Evolutionary conservation across 83 land plant species (phyloP).

Genomic region (Picea engelmannii): DNA sequence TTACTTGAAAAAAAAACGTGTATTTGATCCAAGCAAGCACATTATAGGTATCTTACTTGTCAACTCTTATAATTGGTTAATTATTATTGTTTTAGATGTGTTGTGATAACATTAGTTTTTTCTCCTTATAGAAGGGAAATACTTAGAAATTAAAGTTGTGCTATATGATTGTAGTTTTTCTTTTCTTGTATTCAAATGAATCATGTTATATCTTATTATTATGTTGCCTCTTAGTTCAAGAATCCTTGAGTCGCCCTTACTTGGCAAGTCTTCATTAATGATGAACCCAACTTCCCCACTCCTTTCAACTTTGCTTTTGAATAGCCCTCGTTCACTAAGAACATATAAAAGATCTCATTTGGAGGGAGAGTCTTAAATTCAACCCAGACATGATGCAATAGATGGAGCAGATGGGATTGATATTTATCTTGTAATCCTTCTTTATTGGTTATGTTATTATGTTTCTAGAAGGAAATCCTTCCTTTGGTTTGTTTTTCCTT

Average conservation of each 20-base stretch:
- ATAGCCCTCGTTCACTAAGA: constrained; percentile 48
- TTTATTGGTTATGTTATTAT: too few species aligned
- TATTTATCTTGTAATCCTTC: too few species aligned
- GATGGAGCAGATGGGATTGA: not conserved
- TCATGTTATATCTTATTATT: too few species aligned
- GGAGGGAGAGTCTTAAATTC: constrained; percentile 39
- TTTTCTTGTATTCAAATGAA: too few species aligned
- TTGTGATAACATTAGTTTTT: too few species aligned
- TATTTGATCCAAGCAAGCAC: constrained; percentile 78
- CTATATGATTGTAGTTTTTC: not conserved
- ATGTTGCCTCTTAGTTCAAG: constrained; percentile 43
- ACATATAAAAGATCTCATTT: constrained; percentile 58
- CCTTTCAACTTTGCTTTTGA: constrained; percentile 69
- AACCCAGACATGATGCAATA: constrained; percentile 30
- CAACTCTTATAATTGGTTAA: not conserved
- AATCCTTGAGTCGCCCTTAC: constrained; percentile 56
- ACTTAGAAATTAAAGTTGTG: not conserved
- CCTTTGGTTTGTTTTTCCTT: too few species aligned
- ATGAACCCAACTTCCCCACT: constrained; percentile 45
- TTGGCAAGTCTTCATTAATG: constrained; percentile 53
- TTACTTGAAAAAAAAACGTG: constrained; percentile 74
- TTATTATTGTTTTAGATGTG: too few species aligned
- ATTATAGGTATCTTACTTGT: constrained; percentile 68
- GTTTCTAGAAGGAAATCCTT: too few species aligned
- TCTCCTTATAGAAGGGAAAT: too few species aligned